Conservation (phyloP, 2,329 filamentous ascomycete genomes). For the Aspergillus oerlinghausenensis region DNA sequence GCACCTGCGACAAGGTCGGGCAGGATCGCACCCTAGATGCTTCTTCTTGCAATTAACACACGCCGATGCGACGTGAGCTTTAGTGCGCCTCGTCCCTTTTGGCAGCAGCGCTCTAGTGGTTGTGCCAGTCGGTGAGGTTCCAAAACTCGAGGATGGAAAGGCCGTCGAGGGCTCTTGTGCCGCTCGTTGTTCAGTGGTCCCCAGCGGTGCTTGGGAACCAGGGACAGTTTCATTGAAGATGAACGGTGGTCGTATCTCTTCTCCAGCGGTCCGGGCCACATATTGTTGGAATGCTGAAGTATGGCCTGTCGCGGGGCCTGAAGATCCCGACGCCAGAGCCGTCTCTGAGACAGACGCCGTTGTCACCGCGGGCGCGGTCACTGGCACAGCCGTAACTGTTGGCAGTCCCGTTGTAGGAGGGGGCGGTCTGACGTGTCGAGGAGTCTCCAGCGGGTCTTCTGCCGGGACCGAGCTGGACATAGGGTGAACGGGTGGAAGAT, state of each 20-base stretch:
- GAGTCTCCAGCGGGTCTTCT: slow-evolving; percentile 34
- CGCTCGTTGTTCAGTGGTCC: slow-evolving; percentile 16
- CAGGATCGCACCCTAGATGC: slow-evolving; percentile 44
- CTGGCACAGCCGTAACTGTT: slow-evolving; percentile 13
- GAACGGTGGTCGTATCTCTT: slow-evolving; percentile 15
- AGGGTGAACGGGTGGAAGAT: slow-evolving; percentile 37
- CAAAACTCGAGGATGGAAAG: slow-evolving; percentile 23
- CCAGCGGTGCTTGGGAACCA: slow-evolving; percentile 13
- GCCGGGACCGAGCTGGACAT: slow-evolving; percentile 41
- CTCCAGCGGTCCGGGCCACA: slow-evolving; percentile 10
- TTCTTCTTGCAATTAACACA: slow-evolving; percentile 49
- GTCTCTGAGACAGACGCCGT: slow-evolving; percentile 8
- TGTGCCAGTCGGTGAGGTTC: slow-evolving; percentile 17
- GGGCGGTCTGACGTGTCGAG: slow-evolving; percentile 29
- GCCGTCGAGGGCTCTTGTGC: slow-evolving; percentile 17
- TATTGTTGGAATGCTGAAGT: slow-evolving; percentile 14
- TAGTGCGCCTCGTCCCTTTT: slow-evolving; percentile 41
- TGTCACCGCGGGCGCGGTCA: slow-evolving; percentile 3
- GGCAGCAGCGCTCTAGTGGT: slow-evolving; percentile 27
- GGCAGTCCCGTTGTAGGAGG: slow-evolving; percentile 25
- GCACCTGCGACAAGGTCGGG: slow-evolving; percentile 43
- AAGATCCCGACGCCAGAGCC: slow-evolving; percentile 12
- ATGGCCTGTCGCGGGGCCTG: slow-evolving; percentile 10
- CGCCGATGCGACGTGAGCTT: slow-evolving; percentile 46
- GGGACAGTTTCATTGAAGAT: slow-evolving; percentile 17